Evolutionary conservation across 2,329 filamentous ascomycete genomes (phyloP), one percentile per base, ranked within the genome.

Genomic region (Fusarium irregulare): DNA sequence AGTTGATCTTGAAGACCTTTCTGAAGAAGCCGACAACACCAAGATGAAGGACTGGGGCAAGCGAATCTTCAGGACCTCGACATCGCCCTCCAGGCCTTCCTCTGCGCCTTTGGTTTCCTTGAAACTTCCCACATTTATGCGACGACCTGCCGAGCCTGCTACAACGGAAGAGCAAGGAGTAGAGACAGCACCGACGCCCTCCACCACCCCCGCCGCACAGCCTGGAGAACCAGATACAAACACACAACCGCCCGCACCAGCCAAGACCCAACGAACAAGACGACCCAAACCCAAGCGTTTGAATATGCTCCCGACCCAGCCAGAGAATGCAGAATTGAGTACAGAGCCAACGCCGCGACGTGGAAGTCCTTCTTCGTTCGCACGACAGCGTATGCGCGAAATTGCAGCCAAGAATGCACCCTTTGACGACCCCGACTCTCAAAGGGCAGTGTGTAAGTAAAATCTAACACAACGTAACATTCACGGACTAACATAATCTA

Each of bases 291-390:
- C 79, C 40, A 73, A 74, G n/a, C 64, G 72, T 10, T 48, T 81
- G 56, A 76, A 72, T 34, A 64, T 80, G n/a, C 71, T 82, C 32
- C 79, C 80, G 3, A 82, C 80, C 18, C 80, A 81, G 34, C 80
- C 78, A 32, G 80, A 82, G 56, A 71, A 78, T 46, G 62, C 73
- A 8, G 79, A 80, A 50, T 61, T 77, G 37, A 74, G 65, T 16
- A 74, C 75, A 18, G 64, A 70, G 25, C 72, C 73, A 37, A 68
- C 72, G 25, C 73, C 71, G 34, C 79, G 81, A 23, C 80, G 80
- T 28, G 76, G 76, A 50, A 83, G 81, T 62, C 82, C 82, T 6
- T 83, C 82, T 7, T 82, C 81, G 10, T 81, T 83, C 73, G 80
- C 82, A 27, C 77, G 82, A 48, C 78, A 82, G 64, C 78, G 81